These are phyloP conservation scores for Podospora conica DNA, from an alignment of 495 filamentous ascomycete genomes.

Conservation along the genomic window DNA sequence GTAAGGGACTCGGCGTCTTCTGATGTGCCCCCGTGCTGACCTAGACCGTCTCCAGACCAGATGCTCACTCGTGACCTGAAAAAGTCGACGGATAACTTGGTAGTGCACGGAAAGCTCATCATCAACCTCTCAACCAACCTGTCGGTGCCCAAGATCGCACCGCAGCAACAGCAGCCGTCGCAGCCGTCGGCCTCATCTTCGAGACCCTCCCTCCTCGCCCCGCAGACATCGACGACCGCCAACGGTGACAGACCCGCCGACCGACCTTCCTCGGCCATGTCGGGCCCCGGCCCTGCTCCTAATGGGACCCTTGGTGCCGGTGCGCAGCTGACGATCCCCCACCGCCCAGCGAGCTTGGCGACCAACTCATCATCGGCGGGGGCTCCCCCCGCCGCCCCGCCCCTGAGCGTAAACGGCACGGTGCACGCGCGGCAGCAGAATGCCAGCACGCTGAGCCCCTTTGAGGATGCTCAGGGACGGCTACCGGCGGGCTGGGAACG, in stretches of 20 bases:
- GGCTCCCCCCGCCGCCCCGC: slow-evolving; percentile 16
- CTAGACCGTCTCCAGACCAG: slow-evolving; percentile 44
- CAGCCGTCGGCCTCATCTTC: slow-evolving; percentile 25
- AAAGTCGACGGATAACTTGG: slow-evolving; percentile 95
- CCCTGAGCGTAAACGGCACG: slow-evolving; percentile 29
- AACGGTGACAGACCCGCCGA: slow-evolving; percentile 30
- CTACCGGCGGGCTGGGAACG: slow-evolving; percentile 94
- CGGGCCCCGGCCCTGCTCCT: slow-evolving; percentile 19
- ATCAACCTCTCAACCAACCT: slow-evolving; percentile 92
- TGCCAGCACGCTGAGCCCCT: slow-evolving; percentile 69
- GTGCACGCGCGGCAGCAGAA: slow-evolving; percentile 29
- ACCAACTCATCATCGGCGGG: slow-evolving; percentile 29
- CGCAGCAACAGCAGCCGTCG: slow-evolving; percentile 17
- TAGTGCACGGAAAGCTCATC: slow-evolving; percentile 96
- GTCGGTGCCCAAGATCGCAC: slow-evolving; percentile 30
- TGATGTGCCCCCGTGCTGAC: slow-evolving; percentile 3
- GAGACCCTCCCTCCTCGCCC: slow-evolving; percentile 34
- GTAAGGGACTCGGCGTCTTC: slow-evolving; percentile 47
- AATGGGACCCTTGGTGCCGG: slow-evolving; percentile 31
- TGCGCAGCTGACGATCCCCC: slow-evolving; percentile 27
- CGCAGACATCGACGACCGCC: slow-evolving; percentile 33
- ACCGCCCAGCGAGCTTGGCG: slow-evolving; percentile 35
- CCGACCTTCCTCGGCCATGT: slow-evolving; percentile 42
- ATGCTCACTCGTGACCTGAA: slow-evolving; percentile 99
- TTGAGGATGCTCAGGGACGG: slow-evolving; percentile 90